Percentiles rank a stretch among this genome's conserved stretches.
These are phyloP conservation scores for Erucastrum elatum DNA, from an alignment of 345 rosid species.

Conservation along the genomic window DNA sequence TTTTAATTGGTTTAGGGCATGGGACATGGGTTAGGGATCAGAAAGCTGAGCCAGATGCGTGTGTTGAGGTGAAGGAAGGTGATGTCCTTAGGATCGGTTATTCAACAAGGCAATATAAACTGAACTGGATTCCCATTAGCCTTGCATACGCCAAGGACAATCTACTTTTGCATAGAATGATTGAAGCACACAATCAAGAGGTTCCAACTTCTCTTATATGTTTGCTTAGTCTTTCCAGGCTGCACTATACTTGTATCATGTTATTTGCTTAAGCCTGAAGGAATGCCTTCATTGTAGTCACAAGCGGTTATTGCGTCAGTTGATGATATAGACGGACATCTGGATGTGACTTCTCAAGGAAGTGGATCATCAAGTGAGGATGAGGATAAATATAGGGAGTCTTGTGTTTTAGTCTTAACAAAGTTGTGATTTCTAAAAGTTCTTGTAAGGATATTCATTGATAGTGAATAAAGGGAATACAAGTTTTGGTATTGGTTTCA, in stretches of 20 bases:
- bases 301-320: background rate
- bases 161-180: slow-evolving; percentile 37
- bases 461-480: too few relatives aligned
- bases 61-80: slow-evolving; percentile 71
- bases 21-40: slow-evolving; percentile 86
- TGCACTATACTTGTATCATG: too few relatives aligned
- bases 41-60: slow-evolving; percentile 65
- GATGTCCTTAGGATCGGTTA: slow-evolving; percentile 71
- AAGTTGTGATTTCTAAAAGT: too few relatives aligned
- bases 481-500: too few relatives aligned
- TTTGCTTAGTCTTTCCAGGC: too few relatives aligned
- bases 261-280: background rate
- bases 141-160: slow-evolving; percentile 60
- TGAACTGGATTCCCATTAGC: slow-evolving; percentile 78
- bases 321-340: slow-evolving; percentile 7
- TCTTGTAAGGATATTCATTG: too few relatives aligned
- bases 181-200: slow-evolving; percentile 21
- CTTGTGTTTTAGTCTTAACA: too few relatives aligned
- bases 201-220: slow-evolving; percentile 7
- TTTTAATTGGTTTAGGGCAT: slow-evolving; percentile 54
- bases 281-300: slow-evolving; percentile 24
- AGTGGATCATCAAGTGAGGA: slow-evolving; percentile 43
- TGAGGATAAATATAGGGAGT: slow-evolving; percentile 35
- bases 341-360: slow-evolving; percentile 36
- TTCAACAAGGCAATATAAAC: slow-evolving; percentile 75